Percentiles rank a stretch among this genome's conserved stretches.
phyloP scores from a whole-genome alignment of 441 rosid genomes.

The Metrosideros polymorpha region DNA sequence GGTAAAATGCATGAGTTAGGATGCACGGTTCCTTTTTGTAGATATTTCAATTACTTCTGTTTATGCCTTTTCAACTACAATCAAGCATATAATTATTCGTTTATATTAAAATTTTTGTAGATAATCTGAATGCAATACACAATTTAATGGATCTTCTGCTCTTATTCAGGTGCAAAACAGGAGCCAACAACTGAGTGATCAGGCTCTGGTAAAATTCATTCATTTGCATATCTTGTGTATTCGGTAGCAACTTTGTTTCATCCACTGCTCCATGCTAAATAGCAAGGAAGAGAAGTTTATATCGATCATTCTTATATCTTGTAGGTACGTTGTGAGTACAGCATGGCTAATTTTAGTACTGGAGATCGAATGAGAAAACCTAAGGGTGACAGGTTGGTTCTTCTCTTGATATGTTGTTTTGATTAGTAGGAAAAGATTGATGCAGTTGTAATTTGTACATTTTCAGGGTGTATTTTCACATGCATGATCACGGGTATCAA shows the following conservation, averaged over 20 bases:
- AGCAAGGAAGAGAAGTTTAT: background rate
- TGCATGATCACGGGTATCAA: background rate
- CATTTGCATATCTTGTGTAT: background rate
- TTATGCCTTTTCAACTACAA: background rate
- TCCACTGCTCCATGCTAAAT: background rate
- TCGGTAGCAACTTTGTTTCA: background rate
- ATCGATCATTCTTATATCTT: background rate
- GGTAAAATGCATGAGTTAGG: background rate
- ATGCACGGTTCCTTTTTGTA: background rate
- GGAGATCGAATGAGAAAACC: constrained; percentile 89
- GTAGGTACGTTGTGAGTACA: constrained; percentile 89
- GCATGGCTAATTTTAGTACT: constrained; percentile 91
- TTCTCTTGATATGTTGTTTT: background rate
- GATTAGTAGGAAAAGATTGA: background rate
- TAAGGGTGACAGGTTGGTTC: constrained; percentile 64
- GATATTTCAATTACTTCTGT: background rate
- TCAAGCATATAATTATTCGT: background rate
- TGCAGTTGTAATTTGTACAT: background rate
- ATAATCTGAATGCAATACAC: background rate
- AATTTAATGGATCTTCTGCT: background rate
- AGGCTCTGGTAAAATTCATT: constrained; percentile 47
- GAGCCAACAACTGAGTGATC: constrained; percentile 61
- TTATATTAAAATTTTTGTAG: background rate
- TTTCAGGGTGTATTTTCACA: background rate
- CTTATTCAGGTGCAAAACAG: constrained; percentile 56